These are phyloP conservation scores for Rhynchospora pubera DNA, from an alignment of 176 grass and related monocot species.

Conservation along the genomic window DNA sequence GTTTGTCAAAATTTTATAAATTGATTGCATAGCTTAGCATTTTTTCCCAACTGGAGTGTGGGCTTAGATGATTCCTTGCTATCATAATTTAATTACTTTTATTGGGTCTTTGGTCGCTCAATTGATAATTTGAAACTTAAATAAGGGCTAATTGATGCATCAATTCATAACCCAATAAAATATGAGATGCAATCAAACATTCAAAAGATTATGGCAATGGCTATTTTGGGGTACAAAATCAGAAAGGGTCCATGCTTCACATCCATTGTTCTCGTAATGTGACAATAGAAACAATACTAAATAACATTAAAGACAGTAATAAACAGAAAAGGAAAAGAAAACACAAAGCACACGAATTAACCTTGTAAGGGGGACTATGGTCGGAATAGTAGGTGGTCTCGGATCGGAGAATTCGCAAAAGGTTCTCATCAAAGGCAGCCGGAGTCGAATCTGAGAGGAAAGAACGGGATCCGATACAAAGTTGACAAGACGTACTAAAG, in stretches of 20 bases:
- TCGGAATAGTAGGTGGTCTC: conserved; percentile 68
- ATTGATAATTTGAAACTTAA: background rate
- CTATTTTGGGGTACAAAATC: background rate
- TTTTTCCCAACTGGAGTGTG: background rate
- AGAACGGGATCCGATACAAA: background rate
- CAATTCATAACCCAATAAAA: background rate
- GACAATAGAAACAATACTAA: background rate
- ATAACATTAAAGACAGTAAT: background rate
- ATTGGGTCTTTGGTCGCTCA: background rate
- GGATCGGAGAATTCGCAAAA: conserved; percentile 54
- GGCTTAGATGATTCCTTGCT: background rate
- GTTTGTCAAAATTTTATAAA: background rate
- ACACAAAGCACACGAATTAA: conserved; percentile 6
- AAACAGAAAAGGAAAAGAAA: background rate
- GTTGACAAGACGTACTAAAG: background rate
- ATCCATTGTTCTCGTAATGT: background rate
- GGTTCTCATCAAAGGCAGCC: conserved; percentile 44
- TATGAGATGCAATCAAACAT: background rate
- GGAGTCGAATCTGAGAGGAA: background rate
- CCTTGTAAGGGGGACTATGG: conserved; percentile 41
- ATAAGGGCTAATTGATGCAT: background rate
- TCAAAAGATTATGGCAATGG: background rate
- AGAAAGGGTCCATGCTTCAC: background rate
- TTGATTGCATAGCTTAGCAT: background rate
- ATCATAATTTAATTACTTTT: background rate